Conservation (phyloP, 768 basidiomycete species). For the Suillus weaverae region DNA sequence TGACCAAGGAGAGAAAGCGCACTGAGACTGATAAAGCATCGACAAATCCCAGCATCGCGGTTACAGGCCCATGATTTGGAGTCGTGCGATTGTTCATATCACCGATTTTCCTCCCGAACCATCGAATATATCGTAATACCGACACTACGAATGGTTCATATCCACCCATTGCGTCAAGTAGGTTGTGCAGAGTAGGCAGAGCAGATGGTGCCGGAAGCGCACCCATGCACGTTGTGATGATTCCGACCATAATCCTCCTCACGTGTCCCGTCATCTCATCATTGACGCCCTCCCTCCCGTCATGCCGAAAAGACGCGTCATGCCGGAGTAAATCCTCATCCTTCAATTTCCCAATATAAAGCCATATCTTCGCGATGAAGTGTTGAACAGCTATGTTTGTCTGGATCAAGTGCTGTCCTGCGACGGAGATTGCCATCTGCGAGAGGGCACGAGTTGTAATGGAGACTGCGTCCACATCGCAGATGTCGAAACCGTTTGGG, state of each 20-base stretch:
- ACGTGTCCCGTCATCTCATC: neutral
- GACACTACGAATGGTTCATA: neutral
- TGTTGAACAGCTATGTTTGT: neutral
- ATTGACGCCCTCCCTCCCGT: neutral
- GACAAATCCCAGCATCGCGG: neutral
- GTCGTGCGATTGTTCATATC: neutral
- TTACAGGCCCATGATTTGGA: neutral
- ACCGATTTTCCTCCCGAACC: neutral
- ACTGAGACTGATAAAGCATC: neutral
- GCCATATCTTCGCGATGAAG: neutral
- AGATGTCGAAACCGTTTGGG: neutral
- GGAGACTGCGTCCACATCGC: neutral
- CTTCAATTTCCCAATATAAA: constrained; percentile 1
- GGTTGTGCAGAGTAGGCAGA: neutral
- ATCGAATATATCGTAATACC: neutral
- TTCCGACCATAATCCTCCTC: neutral
- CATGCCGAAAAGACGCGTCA: neutral
- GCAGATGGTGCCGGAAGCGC: neutral
- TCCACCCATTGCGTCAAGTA: constrained; percentile 3
- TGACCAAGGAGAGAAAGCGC: neutral
- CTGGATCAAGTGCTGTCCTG: neutral
- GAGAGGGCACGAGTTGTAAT: neutral
- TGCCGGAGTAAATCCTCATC: neutral
- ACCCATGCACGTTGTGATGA: neutral
- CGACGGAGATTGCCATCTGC: neutral